phyloP scores from a whole-genome alignment of 495 filamentous ascomycete species.

The Xylaria palmicola region DNA sequence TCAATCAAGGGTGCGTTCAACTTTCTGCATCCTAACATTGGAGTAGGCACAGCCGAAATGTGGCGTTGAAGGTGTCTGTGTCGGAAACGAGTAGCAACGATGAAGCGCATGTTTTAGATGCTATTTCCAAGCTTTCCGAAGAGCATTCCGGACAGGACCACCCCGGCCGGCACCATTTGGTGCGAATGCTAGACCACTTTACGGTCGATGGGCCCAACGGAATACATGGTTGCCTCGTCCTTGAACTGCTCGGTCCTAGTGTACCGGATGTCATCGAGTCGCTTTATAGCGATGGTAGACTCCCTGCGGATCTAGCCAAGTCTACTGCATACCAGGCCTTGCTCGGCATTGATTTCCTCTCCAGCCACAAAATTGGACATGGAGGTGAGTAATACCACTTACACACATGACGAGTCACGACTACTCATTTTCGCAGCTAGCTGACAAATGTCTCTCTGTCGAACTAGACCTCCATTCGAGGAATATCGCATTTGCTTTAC shows the following conservation, averaged over 20 bases:
- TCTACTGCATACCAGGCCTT: slow-evolving; percentile 6
- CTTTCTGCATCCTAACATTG: slow-evolving; percentile 1
- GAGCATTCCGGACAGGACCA: not conserved
- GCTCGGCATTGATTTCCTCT: not conserved
- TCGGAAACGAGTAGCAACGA: not conserved
- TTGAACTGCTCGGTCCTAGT: slow-evolving; percentile 5
- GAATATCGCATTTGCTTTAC: slow-evolving; percentile 2
- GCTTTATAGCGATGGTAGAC: not conserved
- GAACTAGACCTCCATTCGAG: slow-evolving; percentile 2
- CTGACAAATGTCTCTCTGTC: not conserved
- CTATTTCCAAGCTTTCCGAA: not conserved
- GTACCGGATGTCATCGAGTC: not conserved
- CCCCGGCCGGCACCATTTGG: not conserved
- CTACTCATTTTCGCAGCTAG: not conserved
- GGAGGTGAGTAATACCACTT: not conserved
- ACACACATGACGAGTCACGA: too few relatives aligned
- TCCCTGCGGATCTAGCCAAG: not conserved
- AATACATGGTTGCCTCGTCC: slow-evolving; percentile 5
- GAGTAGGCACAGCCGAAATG: not conserved
- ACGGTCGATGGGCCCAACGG: slow-evolving; percentile 1
- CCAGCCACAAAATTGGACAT: not conserved
- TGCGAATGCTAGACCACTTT: not conserved
- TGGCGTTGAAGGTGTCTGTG: slow-evolving; percentile 1
- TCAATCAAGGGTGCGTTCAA: not conserved
- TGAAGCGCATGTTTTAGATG: not conserved